A percentile compares a stretch with the other conserved stretches of the same genome.
Conservation (phyloP, 2,329 filamentous ascomycete genomes). For the Diplodia seriata region DNA sequence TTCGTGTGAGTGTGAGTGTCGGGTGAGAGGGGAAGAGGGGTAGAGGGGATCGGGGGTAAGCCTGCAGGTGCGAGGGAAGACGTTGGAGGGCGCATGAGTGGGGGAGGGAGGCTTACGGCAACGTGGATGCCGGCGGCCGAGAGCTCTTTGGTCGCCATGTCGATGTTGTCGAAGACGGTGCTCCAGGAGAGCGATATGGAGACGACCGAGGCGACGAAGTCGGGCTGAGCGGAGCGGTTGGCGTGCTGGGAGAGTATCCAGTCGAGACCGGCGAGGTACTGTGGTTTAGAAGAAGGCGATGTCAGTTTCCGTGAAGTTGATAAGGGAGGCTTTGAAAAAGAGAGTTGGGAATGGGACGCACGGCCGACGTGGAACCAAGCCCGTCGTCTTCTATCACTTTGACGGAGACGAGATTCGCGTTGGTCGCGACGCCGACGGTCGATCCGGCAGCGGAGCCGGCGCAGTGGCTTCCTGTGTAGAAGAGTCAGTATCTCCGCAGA, state of each 20-base stretch:
- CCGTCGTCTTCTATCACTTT: slow-evolving; percentile 46
- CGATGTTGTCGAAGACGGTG: slow-evolving; percentile 34
- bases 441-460: slow-evolving; percentile 45
- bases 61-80: no score
- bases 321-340: neutral
- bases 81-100: no score
- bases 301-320: neutral
- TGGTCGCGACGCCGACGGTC: slow-evolving; percentile 47
- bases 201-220: slow-evolving; percentile 42
- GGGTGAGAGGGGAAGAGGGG: no score
- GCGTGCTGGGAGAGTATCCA: slow-evolving; percentile 45
- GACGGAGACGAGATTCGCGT: slow-evolving; percentile 46
- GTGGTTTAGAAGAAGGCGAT: slow-evolving; percentile 27
- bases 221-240: slow-evolving; percentile 45
- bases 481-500: slow-evolving; percentile 25
- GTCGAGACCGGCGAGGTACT: slow-evolving; percentile 49
- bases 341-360: slow-evolving; percentile 1
- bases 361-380: slow-evolving; percentile 40
- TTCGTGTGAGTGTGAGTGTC: no score
- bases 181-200: slow-evolving; percentile 50
- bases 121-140: slow-evolving; percentile 27
- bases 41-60: no score
- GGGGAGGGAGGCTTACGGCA: slow-evolving; percentile 28
- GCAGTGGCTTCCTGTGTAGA: slow-evolving; percentile 41
- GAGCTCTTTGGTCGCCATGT: slow-evolving; percentile 14